Conservation (phyloP, 495 filamentous ascomycete genomes). For the Parmelia sp. region DNA sequence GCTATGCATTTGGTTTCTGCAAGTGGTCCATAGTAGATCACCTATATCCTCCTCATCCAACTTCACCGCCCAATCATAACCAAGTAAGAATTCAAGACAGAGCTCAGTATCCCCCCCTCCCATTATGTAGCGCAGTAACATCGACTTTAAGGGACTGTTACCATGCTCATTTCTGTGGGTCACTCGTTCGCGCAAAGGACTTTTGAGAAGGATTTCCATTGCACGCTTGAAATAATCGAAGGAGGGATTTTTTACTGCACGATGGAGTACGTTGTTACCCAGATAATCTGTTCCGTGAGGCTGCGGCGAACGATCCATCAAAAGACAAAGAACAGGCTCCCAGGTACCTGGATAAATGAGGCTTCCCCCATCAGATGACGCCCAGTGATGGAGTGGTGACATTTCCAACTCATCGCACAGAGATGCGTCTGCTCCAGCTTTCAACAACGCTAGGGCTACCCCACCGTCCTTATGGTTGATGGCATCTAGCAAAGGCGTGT, state of each 20-base stretch:
- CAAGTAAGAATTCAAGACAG: neutral
- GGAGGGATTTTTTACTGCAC: neutral
- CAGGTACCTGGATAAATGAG: constrained; percentile 2
- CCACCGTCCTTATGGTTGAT: neutral
- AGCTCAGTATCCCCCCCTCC: neutral
- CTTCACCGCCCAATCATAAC: neutral
- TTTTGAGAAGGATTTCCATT: neutral
- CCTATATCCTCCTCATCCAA: neutral
- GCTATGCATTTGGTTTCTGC: neutral
- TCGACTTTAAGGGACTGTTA: neutral
- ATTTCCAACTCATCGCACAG: neutral
- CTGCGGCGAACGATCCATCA: neutral
- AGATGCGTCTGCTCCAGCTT: neutral
- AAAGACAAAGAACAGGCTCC: neutral
- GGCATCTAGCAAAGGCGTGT: constrained; percentile 1
- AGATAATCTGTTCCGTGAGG: neutral
- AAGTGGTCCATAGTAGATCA: neutral
- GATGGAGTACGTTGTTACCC: neutral
- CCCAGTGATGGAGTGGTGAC: neutral
- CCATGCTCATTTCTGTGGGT: neutral
- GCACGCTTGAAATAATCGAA: constrained; percentile 1
- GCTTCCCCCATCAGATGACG: neutral
- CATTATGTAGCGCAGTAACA: neutral
- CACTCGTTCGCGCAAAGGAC: neutral
- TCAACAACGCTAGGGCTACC: neutral